Conservation (phyloP, 2,329 filamentous ascomycete species). For the Xylariales sp. region DNA sequence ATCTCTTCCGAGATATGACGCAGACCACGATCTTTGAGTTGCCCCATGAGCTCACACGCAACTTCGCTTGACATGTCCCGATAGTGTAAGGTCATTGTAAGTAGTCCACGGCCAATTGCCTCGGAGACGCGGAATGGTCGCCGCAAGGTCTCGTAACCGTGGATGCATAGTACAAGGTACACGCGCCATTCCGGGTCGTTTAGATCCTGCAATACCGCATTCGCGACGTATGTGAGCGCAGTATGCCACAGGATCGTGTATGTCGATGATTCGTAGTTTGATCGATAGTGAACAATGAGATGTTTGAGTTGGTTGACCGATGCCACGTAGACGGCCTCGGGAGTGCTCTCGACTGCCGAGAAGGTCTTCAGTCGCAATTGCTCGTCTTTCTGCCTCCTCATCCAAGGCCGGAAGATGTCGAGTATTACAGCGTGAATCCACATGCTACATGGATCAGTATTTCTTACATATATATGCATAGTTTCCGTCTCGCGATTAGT, state of each 20-base stretch:
- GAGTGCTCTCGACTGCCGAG: constrained; percentile 20
- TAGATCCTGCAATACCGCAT: constrained; percentile 28
- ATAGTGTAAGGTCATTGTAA: constrained; percentile 31
- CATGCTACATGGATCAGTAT: constrained; percentile 24
- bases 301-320: constrained; percentile 34
- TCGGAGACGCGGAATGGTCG: constrained; percentile 31
- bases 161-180: constrained; percentile 33
- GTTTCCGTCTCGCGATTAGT: constrained; percentile 1
- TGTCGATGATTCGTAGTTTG: constrained; percentile 25
- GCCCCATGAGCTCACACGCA: constrained; percentile 24
- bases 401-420: constrained; percentile 29
- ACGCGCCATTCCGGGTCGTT: constrained; percentile 27
- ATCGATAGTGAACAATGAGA: constrained; percentile 32
- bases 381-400: constrained; percentile 5
- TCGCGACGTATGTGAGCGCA: constrained; percentile 34
- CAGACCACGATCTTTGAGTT: constrained; percentile 22
- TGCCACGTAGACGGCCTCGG: constrained; percentile 26
- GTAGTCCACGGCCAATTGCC: constrained; percentile 27
- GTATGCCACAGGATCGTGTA: constrained; percentile 36
- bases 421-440: constrained; percentile 35
- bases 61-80: constrained; percentile 23
- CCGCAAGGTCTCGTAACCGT: constrained; percentile 31
- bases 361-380: constrained; percentile 24
- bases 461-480: constrained; percentile 11
- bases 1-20: constrained; percentile 19